Base-by-base conservation (phyloP, 768 basidiomycete species). In the Amanita subjunquillea region DNA sequence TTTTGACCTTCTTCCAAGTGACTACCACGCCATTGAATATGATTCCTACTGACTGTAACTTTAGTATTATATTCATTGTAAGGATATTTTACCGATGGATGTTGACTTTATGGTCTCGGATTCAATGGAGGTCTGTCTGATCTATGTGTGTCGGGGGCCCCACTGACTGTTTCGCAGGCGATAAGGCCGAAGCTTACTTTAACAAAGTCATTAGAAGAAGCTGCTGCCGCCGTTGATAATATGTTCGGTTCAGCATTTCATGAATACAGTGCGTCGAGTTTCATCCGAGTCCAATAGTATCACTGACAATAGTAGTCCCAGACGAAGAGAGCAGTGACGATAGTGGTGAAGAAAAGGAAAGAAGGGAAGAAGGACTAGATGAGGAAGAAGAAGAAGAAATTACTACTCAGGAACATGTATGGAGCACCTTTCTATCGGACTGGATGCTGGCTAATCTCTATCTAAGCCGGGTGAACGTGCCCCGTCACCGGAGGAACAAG, bases 31-130 rank as follows among this genome's bases (percentile, higher is more conserved):
- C 41, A 25, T 23, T 23, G 36, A 37, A 29, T 9, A 39, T 17
- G 15, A 39, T 50, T 46, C 10, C 48, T 49, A 32, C 48, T 53
- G 13, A 51, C 38, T 7, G 43, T 39, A 32, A 39, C n/a, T 27
- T 27, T 55, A 85, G 80, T 85, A 93, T 54, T 99, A 98, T 65
- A 74, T 88, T 13, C 74, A 85, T n/a, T 90, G 88, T 72, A 99
- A 99, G 69, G 77, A 83, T 42, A 73, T 82, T 22, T 65, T 94
- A n/a, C 86, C 96, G 0, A 94, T 97, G 93, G 96, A 99, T 56
- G 87, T 96, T 9, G 94, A 96, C 50, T 99, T 98, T 68, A 95
- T 97, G 91, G 66, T 96, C 6, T 82, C 83, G 0, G 96, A 99
- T 65, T 96, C 95, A 1, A 67, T 99, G 7, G 94, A 98, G 71